Percentiles rank a stretch among this genome's conserved stretches.
phyloP scores from a whole-genome alignment of 371 early-diverging fungal species.

The Dinochytrium kinnereticum region DNA sequence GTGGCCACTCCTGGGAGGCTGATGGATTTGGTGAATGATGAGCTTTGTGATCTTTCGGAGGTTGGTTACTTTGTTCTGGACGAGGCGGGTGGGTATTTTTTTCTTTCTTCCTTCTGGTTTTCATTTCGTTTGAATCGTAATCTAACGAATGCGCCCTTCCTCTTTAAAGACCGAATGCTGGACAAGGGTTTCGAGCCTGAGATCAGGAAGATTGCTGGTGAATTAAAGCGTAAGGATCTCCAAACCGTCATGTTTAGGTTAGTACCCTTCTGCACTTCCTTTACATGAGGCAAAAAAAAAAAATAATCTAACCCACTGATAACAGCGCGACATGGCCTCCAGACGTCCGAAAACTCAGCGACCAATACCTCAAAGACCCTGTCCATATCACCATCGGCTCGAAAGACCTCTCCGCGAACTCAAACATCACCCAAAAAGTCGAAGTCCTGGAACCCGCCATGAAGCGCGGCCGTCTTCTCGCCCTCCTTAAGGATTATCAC shows the following conservation, averaged over 20 bases:
- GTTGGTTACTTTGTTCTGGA: slow-evolving; percentile 94
- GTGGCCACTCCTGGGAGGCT: slow-evolving; percentile 98
- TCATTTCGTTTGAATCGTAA: too few species aligned
- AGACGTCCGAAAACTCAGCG: slow-evolving; percentile 82
- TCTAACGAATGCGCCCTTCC: too few species aligned
- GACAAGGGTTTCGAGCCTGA: slow-evolving; percentile 96
- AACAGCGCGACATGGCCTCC: slow-evolving; percentile 58
- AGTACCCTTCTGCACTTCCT: slow-evolving; percentile 6
- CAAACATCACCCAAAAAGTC: slow-evolving; percentile 91
- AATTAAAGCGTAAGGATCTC: slow-evolving; percentile 64
- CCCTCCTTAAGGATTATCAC: slow-evolving; percentile 83
- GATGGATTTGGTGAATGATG: slow-evolving; percentile 93
- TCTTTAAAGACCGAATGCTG: slow-evolving; percentile 85
- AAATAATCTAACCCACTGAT: slow-evolving; percentile 35
- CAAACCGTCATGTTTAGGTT: slow-evolving; percentile 89
- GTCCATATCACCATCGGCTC: slow-evolving; percentile 94
- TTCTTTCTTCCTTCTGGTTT: too few species aligned
- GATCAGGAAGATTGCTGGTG: slow-evolving; percentile 74
- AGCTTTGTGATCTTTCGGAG: slow-evolving; percentile 65
- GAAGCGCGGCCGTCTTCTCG: slow-evolving; percentile 71
- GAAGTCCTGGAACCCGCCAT: slow-evolving; percentile 80
- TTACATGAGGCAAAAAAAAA: slow-evolving; percentile 31
- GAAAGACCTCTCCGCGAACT: slow-evolving; percentile 89
- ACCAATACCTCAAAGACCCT: slow-evolving; percentile 81
- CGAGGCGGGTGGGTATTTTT: slow-evolving; percentile 78